Evolutionary conservation across 129 eudicot genomes (phyloP).

Genomic region (Flaveria ramosissima): DNA sequence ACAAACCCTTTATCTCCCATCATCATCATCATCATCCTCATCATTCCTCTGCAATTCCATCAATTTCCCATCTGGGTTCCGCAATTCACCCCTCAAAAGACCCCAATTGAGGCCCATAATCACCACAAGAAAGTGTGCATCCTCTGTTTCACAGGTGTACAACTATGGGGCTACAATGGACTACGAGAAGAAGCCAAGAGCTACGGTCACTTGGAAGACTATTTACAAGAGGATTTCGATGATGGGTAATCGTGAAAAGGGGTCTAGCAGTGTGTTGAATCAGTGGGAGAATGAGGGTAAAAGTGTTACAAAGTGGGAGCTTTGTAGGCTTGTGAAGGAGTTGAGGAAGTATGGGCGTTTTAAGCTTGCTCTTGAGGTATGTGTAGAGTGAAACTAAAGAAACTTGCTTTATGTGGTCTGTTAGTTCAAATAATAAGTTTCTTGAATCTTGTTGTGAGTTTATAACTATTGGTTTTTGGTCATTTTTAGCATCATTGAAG

Average conservation of each 20-base stretch:
- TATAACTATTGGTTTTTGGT: constrained; percentile 4
- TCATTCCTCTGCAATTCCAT: constrained; percentile 28
- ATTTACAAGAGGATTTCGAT: constrained; percentile 55
- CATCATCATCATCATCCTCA: constrained; percentile 33
- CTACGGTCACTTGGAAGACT: constrained; percentile 49
- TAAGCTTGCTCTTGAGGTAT: constrained; percentile 77
- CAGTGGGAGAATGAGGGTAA: constrained; percentile 67
- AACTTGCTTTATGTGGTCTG: not conserved
- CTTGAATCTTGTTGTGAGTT: constrained; percentile 3
- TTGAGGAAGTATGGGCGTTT: constrained; percentile 61
- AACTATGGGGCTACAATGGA: constrained; percentile 46
- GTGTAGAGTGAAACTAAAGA: not conserved
- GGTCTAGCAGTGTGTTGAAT: constrained; percentile 57
- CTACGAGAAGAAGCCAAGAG: constrained; percentile 47
- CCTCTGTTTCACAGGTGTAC: constrained; percentile 36
- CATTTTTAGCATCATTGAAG: not conserved
- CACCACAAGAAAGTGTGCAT: constrained; percentile 27
- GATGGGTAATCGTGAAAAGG: constrained; percentile 45
- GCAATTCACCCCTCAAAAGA: constrained; percentile 29
- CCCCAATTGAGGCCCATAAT: constrained; percentile 19
- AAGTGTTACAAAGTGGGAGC: constrained; percentile 60
- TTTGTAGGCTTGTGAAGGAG: constrained; percentile 66
- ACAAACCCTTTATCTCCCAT: constrained; percentile 22
- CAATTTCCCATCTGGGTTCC: constrained; percentile 44
- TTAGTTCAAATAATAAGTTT: constrained; percentile 1